Percentiles rank a stretch among this genome's conserved stretches.
Conservation (phyloP, 2,329 filamentous ascomycete genomes). For the Neofusicoccum umdonicola region DNA sequence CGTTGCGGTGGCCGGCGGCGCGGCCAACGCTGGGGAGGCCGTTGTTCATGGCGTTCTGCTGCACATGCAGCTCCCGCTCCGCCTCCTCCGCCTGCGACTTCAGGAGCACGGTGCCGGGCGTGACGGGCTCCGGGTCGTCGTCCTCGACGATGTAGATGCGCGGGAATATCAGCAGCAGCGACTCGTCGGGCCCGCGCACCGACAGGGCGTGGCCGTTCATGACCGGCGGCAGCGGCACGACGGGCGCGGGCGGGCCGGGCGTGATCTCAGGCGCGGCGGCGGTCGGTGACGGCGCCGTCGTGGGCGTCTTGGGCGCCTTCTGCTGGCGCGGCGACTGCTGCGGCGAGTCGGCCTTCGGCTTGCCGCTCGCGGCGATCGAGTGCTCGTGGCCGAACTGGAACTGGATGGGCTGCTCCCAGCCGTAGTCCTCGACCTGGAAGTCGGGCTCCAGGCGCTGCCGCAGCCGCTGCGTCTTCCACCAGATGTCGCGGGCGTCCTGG, state of each 20-base stretch:
- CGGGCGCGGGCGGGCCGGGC: neutral
- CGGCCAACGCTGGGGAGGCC: neutral
- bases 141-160: slow-evolving; percentile 15
- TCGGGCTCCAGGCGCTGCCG: slow-evolving; percentile 12
- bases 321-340: neutral
- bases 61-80: neutral
- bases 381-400: slow-evolving; percentile 1
- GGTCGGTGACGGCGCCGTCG: neutral
- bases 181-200: neutral
- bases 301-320: neutral
- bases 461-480: slow-evolving; percentile 7
- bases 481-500: slow-evolving; percentile 7
- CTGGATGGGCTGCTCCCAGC: slow-evolving; percentile 5
- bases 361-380: neutral
- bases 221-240: too few species aligned
- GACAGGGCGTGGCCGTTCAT: neutral
- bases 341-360: neutral
- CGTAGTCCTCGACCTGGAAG: slow-evolving; percentile 15
- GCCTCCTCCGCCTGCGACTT: slow-evolving; percentile 1
- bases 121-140: slow-evolving; percentile 11
- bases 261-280: neutral
- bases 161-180: slow-evolving; percentile 9
- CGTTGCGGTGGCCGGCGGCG: neutral
- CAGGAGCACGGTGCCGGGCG: neutral
- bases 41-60: neutral